phyloP scores from a whole-genome alignment of 352 stramenopile species.

The Globisporangium nodosum region DNA sequence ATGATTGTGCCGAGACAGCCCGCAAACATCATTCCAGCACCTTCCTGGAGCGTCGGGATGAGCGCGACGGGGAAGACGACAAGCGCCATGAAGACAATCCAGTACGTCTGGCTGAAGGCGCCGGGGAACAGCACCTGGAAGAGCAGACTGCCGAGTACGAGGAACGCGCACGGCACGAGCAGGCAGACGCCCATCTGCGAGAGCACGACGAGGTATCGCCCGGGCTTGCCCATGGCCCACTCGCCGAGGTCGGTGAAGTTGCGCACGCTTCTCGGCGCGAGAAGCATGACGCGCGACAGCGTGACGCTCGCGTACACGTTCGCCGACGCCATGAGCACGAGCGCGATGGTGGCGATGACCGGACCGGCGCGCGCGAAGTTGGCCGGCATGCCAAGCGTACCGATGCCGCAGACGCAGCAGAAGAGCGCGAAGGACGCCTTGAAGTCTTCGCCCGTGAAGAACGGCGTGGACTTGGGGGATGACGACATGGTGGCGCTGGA shows the following conservation, averaged over 20 bases:
- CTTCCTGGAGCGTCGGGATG: constrained; percentile 46
- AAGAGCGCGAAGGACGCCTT: constrained; percentile 17
- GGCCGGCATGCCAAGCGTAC: constrained; percentile 46
- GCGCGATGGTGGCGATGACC: constrained; percentile 25
- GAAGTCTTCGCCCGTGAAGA: not conserved
- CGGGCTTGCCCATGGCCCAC: not conserved
- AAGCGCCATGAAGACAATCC: constrained; percentile 53
- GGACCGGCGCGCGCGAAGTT: constrained; percentile 26
- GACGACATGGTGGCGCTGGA: no score
- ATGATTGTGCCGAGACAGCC: constrained; percentile 42
- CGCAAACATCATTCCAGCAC: constrained; percentile 33
- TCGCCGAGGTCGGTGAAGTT: not conserved
- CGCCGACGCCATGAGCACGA: constrained; percentile 54
- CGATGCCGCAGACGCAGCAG: constrained; percentile 53
- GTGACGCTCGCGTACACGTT: constrained; percentile 42
- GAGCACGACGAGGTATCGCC: not conserved
- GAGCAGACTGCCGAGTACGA: constrained; percentile 40
- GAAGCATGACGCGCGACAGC: constrained; percentile 34
- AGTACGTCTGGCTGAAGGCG: constrained; percentile 21
- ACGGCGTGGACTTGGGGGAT: no score
- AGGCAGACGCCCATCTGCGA: constrained; percentile 20
- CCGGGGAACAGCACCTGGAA: constrained; percentile 40
- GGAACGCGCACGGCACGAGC: constrained; percentile 34
- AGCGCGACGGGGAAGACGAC: constrained; percentile 34
- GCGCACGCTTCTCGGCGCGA: not conserved